Evolutionary conservation across 192 early-diverging fungal genomes (phyloP), one percentile per base, ranked within the genome.

Genomic region (Backusella sp.): DNA sequence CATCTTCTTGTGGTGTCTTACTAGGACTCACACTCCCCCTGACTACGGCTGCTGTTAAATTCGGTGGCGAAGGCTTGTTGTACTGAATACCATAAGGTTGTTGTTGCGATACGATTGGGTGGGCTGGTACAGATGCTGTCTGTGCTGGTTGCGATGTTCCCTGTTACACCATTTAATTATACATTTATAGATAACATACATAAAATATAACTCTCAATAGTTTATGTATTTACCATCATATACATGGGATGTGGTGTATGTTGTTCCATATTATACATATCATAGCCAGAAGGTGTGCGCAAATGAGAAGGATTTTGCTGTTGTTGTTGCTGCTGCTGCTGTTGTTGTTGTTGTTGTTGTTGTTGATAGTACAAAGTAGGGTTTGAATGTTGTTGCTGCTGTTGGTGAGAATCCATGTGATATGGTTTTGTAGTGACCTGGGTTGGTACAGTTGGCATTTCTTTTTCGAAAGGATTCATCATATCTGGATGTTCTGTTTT

Each of bases 291-390:
- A 42, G 28, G 23, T 14, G 68, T 62, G 56, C 56, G 56, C 9
- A 62, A 28, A 62, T 69, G 68, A 69, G 35, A 26, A 36, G 19
- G 68, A 21, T 30, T 15, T 32, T 66, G 73, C 3, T 30, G 44
- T 28, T 77, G 79, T 11, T 71, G 77, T 30, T 81, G 79, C 32
- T 46, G 76, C 41, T 26, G 68, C 14, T 59, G 75, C 65, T 32
- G 67, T 34, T 68, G 83, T 75, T 67, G 85, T 19, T 83, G 77
- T 34, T 56, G 67, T 28, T 79, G 75, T 72, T 71, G 75, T 30
- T 67, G 76, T n/a, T 52, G 46, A 74, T 34, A 79, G 28, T 21
- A 83, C 30, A 44, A 36, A 21, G 23, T 37, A 14, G 66, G 49
- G 3, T 74, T 32, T 32, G n/a, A 75, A 19, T 77, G 67, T 15